Percentiles rank a stretch among this genome's conserved stretches.
Evolutionary conservation across 2,329 filamentous ascomycete genomes (phyloP).

Genomic region (Microdochium bolleyi): DNA sequence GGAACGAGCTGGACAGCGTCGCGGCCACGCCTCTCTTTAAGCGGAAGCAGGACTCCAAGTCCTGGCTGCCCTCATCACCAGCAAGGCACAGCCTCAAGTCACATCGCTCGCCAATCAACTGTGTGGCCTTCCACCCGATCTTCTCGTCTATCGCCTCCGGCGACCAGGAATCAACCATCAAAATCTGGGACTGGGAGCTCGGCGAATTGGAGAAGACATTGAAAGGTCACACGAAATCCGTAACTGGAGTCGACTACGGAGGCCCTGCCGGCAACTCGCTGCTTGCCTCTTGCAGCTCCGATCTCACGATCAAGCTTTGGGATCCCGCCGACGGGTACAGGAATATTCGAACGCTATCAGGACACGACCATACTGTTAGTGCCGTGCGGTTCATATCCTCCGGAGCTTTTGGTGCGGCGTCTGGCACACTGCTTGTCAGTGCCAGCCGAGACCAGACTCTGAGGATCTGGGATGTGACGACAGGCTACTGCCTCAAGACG

Average conservation of each 20-base stretch:
- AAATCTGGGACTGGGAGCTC: conserved; percentile 95
- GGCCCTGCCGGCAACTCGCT: conserved; percentile 74
- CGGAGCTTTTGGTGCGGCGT: conserved; percentile 68
- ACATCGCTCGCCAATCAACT: conserved; percentile 74
- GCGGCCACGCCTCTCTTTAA: conserved; percentile 69
- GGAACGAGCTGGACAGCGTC: conserved; percentile 76
- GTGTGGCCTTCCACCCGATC: conserved; percentile 85
- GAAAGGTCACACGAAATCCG: conserved; percentile 85
- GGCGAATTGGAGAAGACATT: conserved; percentile 85
- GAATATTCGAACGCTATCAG: conserved; percentile 83
- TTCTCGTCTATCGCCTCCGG: conserved; percentile 87
- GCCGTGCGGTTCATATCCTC: conserved; percentile 83
- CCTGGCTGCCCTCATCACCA: conserved; percentile 80
- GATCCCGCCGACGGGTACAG: conserved; percentile 90
- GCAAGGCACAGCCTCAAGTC: conserved; percentile 77
- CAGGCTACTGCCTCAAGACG: conserved; percentile 89
- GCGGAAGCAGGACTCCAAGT: conserved; percentile 73
- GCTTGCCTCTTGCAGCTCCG: conserved; percentile 76
- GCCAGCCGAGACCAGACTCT: conserved; percentile 81
- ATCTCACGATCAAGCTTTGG: conserved; percentile 93
- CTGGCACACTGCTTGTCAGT: conserved; percentile 77
- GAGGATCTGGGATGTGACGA: conserved; percentile 87
- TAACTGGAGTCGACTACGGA: conserved; percentile 84
- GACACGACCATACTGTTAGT: conserved; percentile 88
- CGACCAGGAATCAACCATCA: conserved; percentile 88